Conservation (phyloP, 2,329 filamentous ascomycete species). For the Zasmidium cellare region DNA sequence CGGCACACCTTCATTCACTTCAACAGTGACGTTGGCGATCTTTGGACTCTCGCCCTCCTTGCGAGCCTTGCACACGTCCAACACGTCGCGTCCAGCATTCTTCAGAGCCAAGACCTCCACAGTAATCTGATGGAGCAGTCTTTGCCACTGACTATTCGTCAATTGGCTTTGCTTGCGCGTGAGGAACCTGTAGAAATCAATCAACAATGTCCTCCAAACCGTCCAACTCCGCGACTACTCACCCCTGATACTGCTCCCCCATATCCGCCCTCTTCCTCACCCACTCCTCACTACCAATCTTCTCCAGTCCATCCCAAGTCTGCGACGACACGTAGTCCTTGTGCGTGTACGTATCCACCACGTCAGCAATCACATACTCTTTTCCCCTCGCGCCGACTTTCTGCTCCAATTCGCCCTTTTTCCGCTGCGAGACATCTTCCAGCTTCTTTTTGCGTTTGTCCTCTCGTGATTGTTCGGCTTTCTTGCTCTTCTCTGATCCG, state of each 20-base stretch:
- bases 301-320: constrained; percentile 55
- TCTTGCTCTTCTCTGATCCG: constrained; percentile 25
- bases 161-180: constrained; percentile 38
- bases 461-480: constrained; percentile 17
- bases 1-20: not conserved
- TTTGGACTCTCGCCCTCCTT: not conserved
- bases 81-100: constrained; percentile 39
- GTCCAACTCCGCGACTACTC: constrained; percentile 16
- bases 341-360: constrained; percentile 24
- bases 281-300: constrained; percentile 54
- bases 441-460: constrained; percentile 17
- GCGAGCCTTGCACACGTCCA: constrained; percentile 54
- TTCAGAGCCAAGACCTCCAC: constrained; percentile 57
- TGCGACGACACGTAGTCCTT: constrained; percentile 47
- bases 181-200: constrained; percentile 36
- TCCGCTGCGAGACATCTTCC: constrained; percentile 7
- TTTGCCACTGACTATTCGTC: constrained; percentile 40
- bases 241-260: constrained; percentile 39
- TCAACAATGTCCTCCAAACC: constrained; percentile 7
- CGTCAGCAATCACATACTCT: constrained; percentile 26
- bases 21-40: not conserved
- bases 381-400: constrained; percentile 15
- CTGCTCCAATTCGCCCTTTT: constrained; percentile 7
- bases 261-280: constrained; percentile 35
- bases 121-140: constrained; percentile 53